These are phyloP conservation scores for Penicillium sp. DNA, from an alignment of 2,329 filamentous ascomycete genomes.

Conservation along the genomic window DNA sequence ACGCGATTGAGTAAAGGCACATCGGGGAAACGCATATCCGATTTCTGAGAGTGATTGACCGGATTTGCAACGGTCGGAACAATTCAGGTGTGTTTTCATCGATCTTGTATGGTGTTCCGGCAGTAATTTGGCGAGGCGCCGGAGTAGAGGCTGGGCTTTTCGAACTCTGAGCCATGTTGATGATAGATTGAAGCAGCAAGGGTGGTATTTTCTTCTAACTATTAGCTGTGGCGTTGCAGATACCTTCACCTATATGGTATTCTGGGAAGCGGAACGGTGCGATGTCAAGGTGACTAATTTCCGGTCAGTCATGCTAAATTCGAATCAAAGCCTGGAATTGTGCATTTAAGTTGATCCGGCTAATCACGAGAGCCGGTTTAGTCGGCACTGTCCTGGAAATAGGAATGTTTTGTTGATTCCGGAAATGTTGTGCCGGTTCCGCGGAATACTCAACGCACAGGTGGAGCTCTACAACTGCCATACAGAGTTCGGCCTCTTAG, in stretches of 20 bases:
- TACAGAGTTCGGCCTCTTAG: background rate
- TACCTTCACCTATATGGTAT: background rate
- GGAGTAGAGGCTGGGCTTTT: background rate
- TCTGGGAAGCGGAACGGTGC: background rate
- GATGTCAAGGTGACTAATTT: background rate
- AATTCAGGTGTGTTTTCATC: background rate
- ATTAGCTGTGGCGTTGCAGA: background rate
- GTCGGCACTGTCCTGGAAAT: background rate
- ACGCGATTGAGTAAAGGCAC: conserved; percentile 67
- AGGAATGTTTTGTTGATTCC: background rate
- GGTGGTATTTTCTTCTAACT: background rate
- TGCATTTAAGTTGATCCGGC: too few species aligned
- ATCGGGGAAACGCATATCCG: conserved; percentile 41
- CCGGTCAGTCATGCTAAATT: background rate
- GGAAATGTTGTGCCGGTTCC: background rate
- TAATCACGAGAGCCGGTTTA: background rate
- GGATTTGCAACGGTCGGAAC: background rate
- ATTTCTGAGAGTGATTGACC: background rate
- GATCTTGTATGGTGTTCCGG: background rate
- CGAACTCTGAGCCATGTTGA: background rate
- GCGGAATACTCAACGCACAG: background rate
- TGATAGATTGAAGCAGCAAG: background rate
- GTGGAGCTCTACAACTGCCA: background rate
- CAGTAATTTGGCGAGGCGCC: background rate
- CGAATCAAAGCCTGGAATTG: too few species aligned